Conservation (phyloP, 1,139 yeast species). For the Candida anutae region DNA sequence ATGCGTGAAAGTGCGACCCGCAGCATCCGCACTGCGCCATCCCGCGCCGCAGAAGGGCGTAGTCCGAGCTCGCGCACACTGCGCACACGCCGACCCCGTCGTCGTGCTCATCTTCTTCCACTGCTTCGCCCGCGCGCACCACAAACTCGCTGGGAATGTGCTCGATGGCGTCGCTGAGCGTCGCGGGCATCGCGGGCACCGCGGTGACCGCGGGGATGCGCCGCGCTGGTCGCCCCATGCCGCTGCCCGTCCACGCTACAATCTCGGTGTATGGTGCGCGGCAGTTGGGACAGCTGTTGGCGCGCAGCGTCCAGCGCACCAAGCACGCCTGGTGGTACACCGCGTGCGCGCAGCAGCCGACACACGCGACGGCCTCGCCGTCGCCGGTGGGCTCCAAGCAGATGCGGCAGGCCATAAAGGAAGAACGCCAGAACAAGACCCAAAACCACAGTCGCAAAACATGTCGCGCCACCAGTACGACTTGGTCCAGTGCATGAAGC, state of each 20-base stretch:
- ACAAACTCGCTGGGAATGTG: slow-evolving; percentile 33
- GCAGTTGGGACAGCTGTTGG: slow-evolving; percentile 50
- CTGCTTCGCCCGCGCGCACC: slow-evolving; percentile 13
- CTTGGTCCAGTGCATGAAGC: slow-evolving; percentile 77
- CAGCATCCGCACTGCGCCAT: slow-evolving; percentile 28
- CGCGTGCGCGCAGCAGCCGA: slow-evolving; percentile 31
- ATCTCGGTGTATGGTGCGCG: slow-evolving; percentile 28
- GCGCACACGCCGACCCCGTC: slow-evolving; percentile 18
- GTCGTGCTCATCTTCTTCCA: not conserved
- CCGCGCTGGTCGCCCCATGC: too few species aligned
- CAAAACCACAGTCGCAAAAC: not conserved
- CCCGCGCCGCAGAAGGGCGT: slow-evolving; percentile 12
- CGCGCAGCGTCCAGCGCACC: slow-evolving; percentile 37
- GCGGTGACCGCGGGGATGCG: too few species aligned
- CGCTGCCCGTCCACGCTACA: slow-evolving; percentile 13
- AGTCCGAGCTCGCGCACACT: slow-evolving; percentile 32
- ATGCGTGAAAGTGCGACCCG: slow-evolving; percentile 26
- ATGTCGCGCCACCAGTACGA: slow-evolving; percentile 94
- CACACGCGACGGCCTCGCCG: slow-evolving; percentile 22
- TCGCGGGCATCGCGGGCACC: too few species aligned
- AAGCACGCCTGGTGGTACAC: slow-evolving; percentile 36
- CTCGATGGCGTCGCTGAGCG: slow-evolving; percentile 35
- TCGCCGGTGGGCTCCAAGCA: slow-evolving; percentile 34
- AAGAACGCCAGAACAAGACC: not conserved
- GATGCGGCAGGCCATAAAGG: slow-evolving; percentile 41